These are phyloP conservation scores for Boletus tylopilopsis DNA, from an alignment of 768 basidiomycete genomes.

Conservation along the genomic window DNA sequence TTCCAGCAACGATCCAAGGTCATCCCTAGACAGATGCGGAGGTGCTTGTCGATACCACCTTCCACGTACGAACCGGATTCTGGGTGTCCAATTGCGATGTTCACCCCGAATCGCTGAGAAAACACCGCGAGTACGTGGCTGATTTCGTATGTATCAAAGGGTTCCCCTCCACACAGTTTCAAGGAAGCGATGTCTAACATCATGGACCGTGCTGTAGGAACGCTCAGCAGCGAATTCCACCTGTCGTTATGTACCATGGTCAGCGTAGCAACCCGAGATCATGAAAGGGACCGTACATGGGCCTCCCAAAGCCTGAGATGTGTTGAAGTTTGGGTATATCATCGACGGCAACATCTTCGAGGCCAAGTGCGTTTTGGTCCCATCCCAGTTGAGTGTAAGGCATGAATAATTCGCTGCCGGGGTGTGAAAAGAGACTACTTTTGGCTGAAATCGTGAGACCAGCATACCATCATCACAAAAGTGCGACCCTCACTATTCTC, in stretches of 20 bases:
- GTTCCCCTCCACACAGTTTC: too few relatives aligned
- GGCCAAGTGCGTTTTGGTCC: not conserved
- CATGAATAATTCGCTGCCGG: too few relatives aligned
- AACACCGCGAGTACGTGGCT: not conserved
- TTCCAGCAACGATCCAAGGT: slow-evolving; percentile 1
- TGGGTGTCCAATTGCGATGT: too few relatives aligned
- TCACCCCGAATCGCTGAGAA: not conserved
- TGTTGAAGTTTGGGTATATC: not conserved
- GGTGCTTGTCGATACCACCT: too few relatives aligned
- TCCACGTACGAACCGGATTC: too few relatives aligned
- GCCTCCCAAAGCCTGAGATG: slow-evolving; percentile 1
- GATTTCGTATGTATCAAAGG: not conserved
- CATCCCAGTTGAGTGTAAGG: slow-evolving; percentile 3
- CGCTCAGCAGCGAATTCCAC: not conserved
- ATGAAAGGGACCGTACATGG: not conserved
- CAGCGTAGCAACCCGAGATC: not conserved
- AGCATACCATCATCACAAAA: too few relatives aligned
- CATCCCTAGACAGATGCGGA: not conserved
- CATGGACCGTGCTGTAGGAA: not conserved
- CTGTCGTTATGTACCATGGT: not conserved
- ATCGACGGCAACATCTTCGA: not conserved
- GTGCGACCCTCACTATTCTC: too few relatives aligned
- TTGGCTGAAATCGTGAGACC: too few relatives aligned
- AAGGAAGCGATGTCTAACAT: not conserved
- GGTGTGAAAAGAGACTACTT: too few relatives aligned